phyloP scores from a whole-genome alignment of 192 early-diverging fungal genomes.

The Backusella macrospora region DNA sequence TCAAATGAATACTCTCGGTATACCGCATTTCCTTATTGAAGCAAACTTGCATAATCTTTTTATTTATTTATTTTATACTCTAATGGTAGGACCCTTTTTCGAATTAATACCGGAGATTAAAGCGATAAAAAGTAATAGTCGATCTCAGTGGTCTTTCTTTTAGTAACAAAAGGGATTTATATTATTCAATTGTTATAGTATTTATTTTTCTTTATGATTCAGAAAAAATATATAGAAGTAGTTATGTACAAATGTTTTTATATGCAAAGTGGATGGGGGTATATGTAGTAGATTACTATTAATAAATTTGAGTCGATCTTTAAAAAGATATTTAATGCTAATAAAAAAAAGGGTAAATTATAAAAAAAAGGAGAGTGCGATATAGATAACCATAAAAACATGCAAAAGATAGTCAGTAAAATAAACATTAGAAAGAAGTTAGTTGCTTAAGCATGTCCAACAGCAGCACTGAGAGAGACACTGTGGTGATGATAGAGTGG shows the following conservation, averaged over 20 bases:
- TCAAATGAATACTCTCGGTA: constrained; percentile 9
- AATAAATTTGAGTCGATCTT: constrained; percentile 13
- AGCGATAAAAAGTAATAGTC: background rate
- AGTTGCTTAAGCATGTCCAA: constrained; percentile 29
- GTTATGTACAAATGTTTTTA: constrained; percentile 6
- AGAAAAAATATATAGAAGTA: background rate
- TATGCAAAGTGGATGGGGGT: background rate
- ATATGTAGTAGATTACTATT: constrained; percentile 14
- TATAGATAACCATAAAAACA: constrained; percentile 2
- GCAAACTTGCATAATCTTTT: background rate
- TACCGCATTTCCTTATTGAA: background rate
- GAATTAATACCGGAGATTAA: background rate
- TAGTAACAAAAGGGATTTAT: background rate
- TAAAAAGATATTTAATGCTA: constrained; percentile 17
- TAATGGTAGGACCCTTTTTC: constrained; percentile 12
- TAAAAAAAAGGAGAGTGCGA: constrained; percentile 18
- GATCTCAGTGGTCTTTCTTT: background rate
- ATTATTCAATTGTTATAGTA: background rate
- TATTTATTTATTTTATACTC: background rate
- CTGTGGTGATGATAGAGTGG: constrained; percentile 29
- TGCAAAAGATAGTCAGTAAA: constrained; percentile 14
- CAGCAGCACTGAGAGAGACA: constrained; percentile 28
- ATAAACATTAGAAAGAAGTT: background rate
- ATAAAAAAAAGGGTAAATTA: constrained; percentile 10
- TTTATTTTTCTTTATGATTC: constrained; percentile 6